Evolutionary conservation across 2,329 filamentous ascomycete species (phyloP), one percentile per base, ranked within the genome.

Genomic region (Pyrenochaeta sp.): DNA sequence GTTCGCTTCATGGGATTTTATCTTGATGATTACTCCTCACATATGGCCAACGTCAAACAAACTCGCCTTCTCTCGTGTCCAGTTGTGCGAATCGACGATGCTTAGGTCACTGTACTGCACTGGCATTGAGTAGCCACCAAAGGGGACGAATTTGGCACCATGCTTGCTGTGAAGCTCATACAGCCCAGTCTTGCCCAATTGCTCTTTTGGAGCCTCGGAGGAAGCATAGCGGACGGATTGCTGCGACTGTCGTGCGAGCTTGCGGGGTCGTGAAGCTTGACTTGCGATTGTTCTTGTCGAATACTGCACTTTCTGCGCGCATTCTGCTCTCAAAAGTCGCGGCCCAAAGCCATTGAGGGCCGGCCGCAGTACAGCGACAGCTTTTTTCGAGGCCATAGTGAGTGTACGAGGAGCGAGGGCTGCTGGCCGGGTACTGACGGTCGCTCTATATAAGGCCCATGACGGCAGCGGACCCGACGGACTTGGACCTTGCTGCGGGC

Each of bases 41-140:
- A 98, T 98, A 81, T 98, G 95, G 76, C 90, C 90, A 53, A 98
- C 95, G 78, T 99, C 95, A 74, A 99, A 99, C 64, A 99, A 82
- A 64, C 93, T 97, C 56, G 92, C 91, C 78, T 93, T 91, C 69
- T 88, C 85, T 53, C 95, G 88, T 15, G 95, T 98, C 85, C 94
- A 97, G 70, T 88, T 85, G 82, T 98, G 95, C 51, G 92, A 96
- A 60, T 93, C 91, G 66, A 87, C 85, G 63, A 97, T 90, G 67
- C 90, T 89, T 65, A 91, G 84, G 65, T 88, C 86, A 34, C 84
- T 80, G 82, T 98, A 99, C 78, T 95, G 91, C 44, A 99, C 88
- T 7, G 95, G 95, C 92, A 99, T 97, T 68, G 87, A 84, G 81
- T 90, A 97, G 66, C 92, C 93, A 63, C 91, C 94, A 79, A 97